These are phyloP conservation scores for Epichloe baconii DNA, from an alignment of 2,329 filamentous ascomycete genomes.

Conservation along the genomic window DNA sequence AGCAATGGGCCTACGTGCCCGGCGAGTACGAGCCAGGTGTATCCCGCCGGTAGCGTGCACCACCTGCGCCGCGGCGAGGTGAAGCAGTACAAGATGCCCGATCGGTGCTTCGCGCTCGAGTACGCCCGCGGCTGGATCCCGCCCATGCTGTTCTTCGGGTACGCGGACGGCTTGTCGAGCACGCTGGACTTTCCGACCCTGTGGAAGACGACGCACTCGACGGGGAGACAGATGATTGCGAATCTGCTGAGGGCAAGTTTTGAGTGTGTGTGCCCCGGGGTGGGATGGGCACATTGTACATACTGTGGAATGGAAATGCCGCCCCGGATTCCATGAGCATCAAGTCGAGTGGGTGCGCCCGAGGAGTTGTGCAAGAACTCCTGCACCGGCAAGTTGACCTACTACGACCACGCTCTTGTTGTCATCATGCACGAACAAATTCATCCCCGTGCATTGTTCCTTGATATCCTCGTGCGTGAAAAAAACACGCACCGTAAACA, in stretches of 20 bases:
- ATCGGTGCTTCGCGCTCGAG: constrained; percentile 67
- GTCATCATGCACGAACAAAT: too few species aligned
- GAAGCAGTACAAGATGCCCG: constrained; percentile 76
- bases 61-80: constrained; percentile 57
- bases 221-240: constrained; percentile 60
- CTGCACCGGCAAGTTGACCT: too few species aligned
- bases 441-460: too few species aligned
- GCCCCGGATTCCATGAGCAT: too few species aligned
- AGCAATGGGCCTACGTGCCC: constrained; percentile 61
- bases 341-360: too few species aligned
- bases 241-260: constrained; percentile 63
- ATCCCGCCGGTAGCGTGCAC: constrained; percentile 56
- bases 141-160: constrained; percentile 83
- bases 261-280: constrained; percentile 22
- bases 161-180: constrained; percentile 65
- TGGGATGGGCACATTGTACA: too few species aligned
- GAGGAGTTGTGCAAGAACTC: too few species aligned
- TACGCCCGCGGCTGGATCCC: constrained; percentile 85
- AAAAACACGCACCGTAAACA: too few species aligned
- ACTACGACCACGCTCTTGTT: too few species aligned
- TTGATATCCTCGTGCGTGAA: too few species aligned
- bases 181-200: constrained; percentile 78
- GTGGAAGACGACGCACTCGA: constrained; percentile 65
- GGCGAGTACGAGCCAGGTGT: constrained; percentile 56
- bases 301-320: too few species aligned